phyloP scores from a whole-genome alignment of 1,284 basidiomycete species.

The Bondarzewia mesenterica region DNA sequence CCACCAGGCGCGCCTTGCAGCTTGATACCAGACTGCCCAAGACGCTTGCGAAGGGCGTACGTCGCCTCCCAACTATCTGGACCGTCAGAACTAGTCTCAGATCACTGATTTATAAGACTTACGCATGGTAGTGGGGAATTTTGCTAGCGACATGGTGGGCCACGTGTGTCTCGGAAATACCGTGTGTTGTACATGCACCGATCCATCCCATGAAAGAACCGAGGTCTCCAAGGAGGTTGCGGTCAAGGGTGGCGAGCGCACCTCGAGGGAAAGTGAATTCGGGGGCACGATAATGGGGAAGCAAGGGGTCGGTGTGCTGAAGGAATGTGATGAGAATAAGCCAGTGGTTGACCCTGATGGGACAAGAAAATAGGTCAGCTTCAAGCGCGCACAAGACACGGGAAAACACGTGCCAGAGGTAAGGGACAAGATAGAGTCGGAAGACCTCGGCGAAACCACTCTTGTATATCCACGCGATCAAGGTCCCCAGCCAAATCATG shows the following conservation, averaged over 20 bases:
- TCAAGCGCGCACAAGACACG: not conserved
- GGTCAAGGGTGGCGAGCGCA: slow-evolving; percentile 90
- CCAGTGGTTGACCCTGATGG: slow-evolving; percentile 68
- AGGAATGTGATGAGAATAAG: slow-evolving; percentile 90
- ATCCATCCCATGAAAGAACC: slow-evolving; percentile 71
- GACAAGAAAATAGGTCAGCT: not conserved
- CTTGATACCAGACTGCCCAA: slow-evolving; percentile 54
- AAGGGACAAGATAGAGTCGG: slow-evolving; percentile 81
- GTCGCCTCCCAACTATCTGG: slow-evolving; percentile 81
- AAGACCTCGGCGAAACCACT: slow-evolving; percentile 75
- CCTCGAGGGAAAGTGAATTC: slow-evolving; percentile 95
- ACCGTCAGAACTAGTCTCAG: not conserved
- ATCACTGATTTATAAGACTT: slow-evolving; percentile 17
- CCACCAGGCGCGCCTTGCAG: slow-evolving; percentile 63
- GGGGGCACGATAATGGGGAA: slow-evolving; percentile 90
- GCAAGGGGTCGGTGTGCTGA: slow-evolving; percentile 93
- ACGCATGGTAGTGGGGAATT: slow-evolving; percentile 89
- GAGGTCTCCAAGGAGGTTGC: slow-evolving; percentile 76
- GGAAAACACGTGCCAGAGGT: slow-evolving; percentile 61
- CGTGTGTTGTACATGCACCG: slow-evolving; percentile 73
- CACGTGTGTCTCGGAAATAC: slow-evolving; percentile 92
- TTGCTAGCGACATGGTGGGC: slow-evolving; percentile 87
- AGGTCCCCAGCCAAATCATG: slow-evolving; percentile 57
- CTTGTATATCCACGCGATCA: slow-evolving; percentile 53
- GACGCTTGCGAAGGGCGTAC: slow-evolving; percentile 76